Base-by-base conservation (phyloP, 1,139 yeast species). In the Lodderomyces orthopsilosis region DNA sequence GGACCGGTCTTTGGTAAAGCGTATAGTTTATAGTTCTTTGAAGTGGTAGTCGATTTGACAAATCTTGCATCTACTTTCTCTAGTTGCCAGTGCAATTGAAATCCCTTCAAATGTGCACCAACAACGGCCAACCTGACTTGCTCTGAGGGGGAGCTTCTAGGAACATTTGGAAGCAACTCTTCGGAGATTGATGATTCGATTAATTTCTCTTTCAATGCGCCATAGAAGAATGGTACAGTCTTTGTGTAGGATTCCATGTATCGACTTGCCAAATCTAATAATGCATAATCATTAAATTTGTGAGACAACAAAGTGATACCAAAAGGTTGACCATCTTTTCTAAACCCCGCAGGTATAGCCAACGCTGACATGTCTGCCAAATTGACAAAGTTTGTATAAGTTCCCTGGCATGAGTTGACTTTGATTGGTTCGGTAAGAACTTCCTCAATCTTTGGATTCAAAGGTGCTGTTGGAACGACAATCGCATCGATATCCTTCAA, bases 351-450 rank as follows among this genome's bases (percentile, higher is more conserved):
- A 19, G 98, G 98, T 42, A 93, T 75, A 0, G 98, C 89, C 56
- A 93, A 73, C 1, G 96, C 98, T 28, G 95, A 84, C 72, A 91
- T 68, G 59, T 93, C 98, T 8, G 96, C 96, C 62, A 93, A 76
- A 62, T 93, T 93, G 55, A 88, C 96, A 63, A 93, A 93, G 66
- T 93, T 93, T 30, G 98, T 93, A 81, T 95, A 93, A 18, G 96
- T 89, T 28, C 98, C 98, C 67, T 93, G 98, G 54, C 73, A 74
- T 7, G 97, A 87, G 68, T 93, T 93, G 55, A 87, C 77, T 42
- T 72, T 64, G 32, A 93, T 70, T n/a, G 98, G 98, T 59, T 91
- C 96, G 3, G 70, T 66, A 45, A 71, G 79, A 32, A 93, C 78
- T 45, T 85, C 81, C 38, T 72, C 81, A 44, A 90, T 79, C 6